Conservation (phyloP, 2,329 filamentous ascomycete genomes). For the Pseudogymnoascus pannorum region DNA sequence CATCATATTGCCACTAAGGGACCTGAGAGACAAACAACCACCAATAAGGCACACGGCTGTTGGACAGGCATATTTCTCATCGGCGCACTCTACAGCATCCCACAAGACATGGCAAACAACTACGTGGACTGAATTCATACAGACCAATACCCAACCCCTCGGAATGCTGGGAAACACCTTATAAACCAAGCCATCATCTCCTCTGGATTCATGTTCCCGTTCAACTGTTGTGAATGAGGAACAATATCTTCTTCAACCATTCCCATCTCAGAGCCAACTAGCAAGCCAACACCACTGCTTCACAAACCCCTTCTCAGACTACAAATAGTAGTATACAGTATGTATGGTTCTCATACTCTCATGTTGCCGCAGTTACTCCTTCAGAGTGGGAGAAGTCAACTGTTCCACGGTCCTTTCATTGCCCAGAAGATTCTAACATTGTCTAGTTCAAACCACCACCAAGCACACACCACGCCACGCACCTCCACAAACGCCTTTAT, state of each 20-base stretch:
- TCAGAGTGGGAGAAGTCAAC: not conserved
- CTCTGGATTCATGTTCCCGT: not conserved
- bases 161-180: conserved; percentile 26
- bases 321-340: not conserved
- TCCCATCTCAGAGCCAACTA: not conserved
- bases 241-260: not conserved
- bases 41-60: conserved; percentile 6
- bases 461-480: too few relatives aligned
- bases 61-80: conserved; percentile 7
- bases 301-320: not conserved
- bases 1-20: conserved; percentile 4
- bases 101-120: conserved; percentile 26
- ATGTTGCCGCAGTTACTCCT: not conserved
- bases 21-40: not conserved
- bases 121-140: conserved; percentile 23
- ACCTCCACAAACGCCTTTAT: too few relatives aligned
- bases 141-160: conserved; percentile 22
- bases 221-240: not conserved
- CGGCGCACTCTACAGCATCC: conserved; percentile 17
- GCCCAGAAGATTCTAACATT: not conserved
- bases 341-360: not conserved
- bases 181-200: conserved; percentile 22
- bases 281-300: not conserved
- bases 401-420: not conserved
- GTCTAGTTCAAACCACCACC: not conserved